Percentiles rank a stretch among this genome's conserved stretches.
Conservation (phyloP, 768 basidiomycete species). For the Mycena kentingensis region DNA sequence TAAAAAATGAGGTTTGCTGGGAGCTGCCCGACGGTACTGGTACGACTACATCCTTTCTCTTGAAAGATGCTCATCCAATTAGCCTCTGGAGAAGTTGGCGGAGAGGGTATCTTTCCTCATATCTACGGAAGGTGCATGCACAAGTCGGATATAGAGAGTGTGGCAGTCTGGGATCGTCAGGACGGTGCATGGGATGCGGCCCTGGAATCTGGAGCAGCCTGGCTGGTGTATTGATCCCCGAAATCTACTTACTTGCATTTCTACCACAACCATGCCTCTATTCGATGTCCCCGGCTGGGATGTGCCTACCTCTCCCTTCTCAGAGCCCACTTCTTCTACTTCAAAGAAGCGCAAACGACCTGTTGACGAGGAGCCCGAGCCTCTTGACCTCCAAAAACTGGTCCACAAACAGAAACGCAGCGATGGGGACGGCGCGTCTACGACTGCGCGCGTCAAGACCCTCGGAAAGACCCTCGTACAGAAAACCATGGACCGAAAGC, state of each 20-base stretch:
- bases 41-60: conserved; percentile 4
- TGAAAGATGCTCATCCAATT: neutral
- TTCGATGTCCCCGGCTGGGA: conserved; percentile 77
- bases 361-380: conserved; percentile 28
- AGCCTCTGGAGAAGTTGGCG: conserved; percentile 46
- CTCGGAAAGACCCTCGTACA: conserved; percentile 17
- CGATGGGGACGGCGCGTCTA: conserved; percentile 19
- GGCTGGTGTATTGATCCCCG: conserved; percentile 37
- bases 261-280: conserved; percentile 40
- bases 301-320: conserved; percentile 45
- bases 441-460: conserved; percentile 13
- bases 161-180: conserved; percentile 31
- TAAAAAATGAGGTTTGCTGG: conserved; percentile 49
- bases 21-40: conserved; percentile 45
- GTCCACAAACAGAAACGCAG: conserved; percentile 44
- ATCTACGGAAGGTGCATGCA: conserved; percentile 53
- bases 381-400: conserved; percentile 56
- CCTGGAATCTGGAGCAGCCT: conserved; percentile 21
- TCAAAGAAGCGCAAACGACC: conserved; percentile 61
- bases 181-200: conserved; percentile 35
- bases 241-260: conserved; percentile 4
- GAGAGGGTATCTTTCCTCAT: conserved; percentile 55
- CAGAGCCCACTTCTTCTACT: conserved; percentile 30
- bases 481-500: conserved; percentile 24
- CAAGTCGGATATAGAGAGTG: conserved; percentile 45